Percentiles rank a stretch among this genome's conserved stretches.
These are phyloP conservation scores for Ceratobasidium sp. DNA, from an alignment of 1,284 basidiomycete genomes.

Conservation along the genomic window DNA sequence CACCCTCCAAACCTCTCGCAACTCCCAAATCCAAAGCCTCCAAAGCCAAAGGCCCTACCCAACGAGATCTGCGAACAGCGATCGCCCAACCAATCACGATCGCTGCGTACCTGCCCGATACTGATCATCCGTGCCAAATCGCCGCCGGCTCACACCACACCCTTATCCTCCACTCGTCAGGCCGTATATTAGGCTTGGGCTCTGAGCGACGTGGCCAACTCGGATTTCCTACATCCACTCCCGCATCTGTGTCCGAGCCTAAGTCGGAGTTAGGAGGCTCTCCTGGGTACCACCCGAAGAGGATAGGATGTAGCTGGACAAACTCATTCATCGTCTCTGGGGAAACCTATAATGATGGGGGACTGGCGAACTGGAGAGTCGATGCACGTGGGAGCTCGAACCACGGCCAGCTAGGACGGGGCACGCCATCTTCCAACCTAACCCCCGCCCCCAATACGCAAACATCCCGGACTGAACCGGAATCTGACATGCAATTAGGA, in stretches of 20 bases:
- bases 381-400: constrained; percentile 74
- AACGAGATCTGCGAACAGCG: neutral
- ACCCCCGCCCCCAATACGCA: neutral
- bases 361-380: constrained; percentile 51
- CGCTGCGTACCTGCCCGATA: neutral
- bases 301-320: constrained; percentile 83
- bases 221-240: constrained; percentile 55
- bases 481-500: too few species aligned
- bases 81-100: constrained; percentile 6
- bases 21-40: constrained; percentile 46
- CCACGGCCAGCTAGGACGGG: constrained; percentile 78
- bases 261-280: neutral
- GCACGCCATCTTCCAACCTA: constrained; percentile 3
- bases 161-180: constrained; percentile 67
- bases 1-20: constrained; percentile 28
- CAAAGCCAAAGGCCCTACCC: neutral
- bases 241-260: constrained; percentile 30
- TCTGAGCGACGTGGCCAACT: constrained; percentile 80
- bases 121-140: constrained; percentile 49
- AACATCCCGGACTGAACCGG: too few species aligned
- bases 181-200: constrained; percentile 68
- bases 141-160: constrained; percentile 81
- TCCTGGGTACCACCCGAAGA: constrained; percentile 50
- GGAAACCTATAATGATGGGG: constrained; percentile 44
- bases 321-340: constrained; percentile 73